Evolutionary conservation across 2,329 filamentous ascomycete genomes (phyloP).

Genomic region (Scedosporium minutisporum): DNA sequence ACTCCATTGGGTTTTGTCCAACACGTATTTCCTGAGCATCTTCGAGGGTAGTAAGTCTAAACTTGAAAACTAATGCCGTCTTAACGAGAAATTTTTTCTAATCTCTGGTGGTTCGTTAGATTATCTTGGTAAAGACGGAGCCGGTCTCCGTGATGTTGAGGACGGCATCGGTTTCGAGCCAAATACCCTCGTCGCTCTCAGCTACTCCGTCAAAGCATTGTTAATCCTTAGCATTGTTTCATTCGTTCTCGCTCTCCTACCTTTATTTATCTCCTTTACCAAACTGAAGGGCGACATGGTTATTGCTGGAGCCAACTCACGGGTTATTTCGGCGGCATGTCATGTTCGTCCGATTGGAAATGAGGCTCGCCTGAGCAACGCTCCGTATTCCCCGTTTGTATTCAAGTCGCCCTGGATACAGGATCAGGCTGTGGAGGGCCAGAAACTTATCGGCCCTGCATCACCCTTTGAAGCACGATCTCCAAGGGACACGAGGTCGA

Average conservation of each 20-base stretch:
- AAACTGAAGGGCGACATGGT: conserved; percentile 4
- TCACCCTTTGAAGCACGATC: background rate
- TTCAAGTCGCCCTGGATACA: conserved; percentile 1
- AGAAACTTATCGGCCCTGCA: background rate
- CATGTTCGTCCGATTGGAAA: background rate
- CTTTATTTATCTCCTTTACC: conserved; percentile 1
- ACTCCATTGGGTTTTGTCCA: conserved; percentile 13
- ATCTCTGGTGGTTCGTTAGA: background rate
- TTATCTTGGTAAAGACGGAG: background rate
- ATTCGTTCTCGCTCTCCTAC: background rate
- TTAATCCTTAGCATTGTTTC: background rate
- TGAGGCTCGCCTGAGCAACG: background rate
- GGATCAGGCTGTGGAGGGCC: background rate
- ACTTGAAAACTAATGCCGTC: background rate
- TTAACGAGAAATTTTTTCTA: background rate
- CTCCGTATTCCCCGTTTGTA: background rate
- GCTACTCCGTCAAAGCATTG: conserved; percentile 2
- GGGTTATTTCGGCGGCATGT: conserved; percentile 4
- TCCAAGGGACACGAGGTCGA: background rate
- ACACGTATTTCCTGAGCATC: conserved; percentile 5
- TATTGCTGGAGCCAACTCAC: conserved; percentile 1
- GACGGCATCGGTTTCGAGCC: conserved; percentile 1
- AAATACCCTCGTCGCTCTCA: background rate
- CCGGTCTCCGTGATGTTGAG: conserved; percentile 3
- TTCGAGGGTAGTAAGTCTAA: conserved; percentile 4